A percentile compares a stretch with the other conserved stretches of the same genome.
These are phyloP conservation scores for Keithomyces neogunnii DNA, from an alignment of 2,329 filamentous ascomycete species.

Conservation along the genomic window DNA sequence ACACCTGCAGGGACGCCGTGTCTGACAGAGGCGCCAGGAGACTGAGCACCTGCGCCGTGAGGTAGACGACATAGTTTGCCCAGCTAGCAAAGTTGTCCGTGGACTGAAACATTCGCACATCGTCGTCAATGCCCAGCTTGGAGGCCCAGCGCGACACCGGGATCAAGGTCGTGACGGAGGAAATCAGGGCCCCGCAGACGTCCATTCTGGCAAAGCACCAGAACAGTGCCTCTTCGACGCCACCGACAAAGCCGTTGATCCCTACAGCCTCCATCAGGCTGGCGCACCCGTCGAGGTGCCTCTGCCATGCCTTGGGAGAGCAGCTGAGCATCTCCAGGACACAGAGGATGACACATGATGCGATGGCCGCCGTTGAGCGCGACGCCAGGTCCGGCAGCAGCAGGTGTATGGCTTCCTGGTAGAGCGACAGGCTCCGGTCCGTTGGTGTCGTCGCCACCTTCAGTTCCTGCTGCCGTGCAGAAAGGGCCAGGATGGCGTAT, in stretches of 20 bases:
- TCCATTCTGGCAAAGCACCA: constrained; percentile 49
- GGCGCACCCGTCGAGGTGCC: constrained; percentile 44
- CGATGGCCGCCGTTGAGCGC: constrained; percentile 39
- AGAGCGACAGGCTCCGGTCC: constrained; percentile 35
- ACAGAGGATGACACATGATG: constrained; percentile 43
- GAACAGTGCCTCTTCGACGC: constrained; percentile 41
- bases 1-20: constrained; percentile 8
- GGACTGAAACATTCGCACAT: constrained; percentile 25
- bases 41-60: constrained; percentile 34
- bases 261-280: constrained; percentile 39
- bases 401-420: constrained; percentile 42
- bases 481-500: constrained; percentile 41
- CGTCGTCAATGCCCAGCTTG: constrained; percentile 19
- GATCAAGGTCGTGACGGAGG: constrained; percentile 40
- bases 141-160: constrained; percentile 37
- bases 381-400: constrained; percentile 38
- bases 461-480: constrained; percentile 40
- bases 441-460: constrained; percentile 26
- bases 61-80: constrained; percentile 41
- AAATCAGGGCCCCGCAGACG: constrained; percentile 44
- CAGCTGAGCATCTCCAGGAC: constrained; percentile 46
- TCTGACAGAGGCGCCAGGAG: constrained; percentile 21
- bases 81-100: constrained; percentile 33
- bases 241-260: constrained; percentile 41
- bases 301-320: constrained; percentile 38